Evolutionary conservation across 192 early-diverging fungal genomes (phyloP).

Genomic region (Linderina pennispora): DNA sequence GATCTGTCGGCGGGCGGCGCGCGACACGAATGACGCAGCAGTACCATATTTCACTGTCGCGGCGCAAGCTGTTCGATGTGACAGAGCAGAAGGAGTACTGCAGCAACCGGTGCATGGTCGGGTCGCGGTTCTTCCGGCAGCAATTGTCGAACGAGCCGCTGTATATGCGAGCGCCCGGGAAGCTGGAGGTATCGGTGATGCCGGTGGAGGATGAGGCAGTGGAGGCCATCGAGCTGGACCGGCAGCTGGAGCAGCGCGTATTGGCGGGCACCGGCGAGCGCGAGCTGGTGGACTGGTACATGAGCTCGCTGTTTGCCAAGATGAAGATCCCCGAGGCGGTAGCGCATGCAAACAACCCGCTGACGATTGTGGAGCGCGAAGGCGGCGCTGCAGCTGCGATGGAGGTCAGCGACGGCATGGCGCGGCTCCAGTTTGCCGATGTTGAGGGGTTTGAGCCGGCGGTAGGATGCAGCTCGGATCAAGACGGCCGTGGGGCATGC

Average conservation of each 20-base stretch:
- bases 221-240: neutral
- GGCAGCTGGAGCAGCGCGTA: neutral
- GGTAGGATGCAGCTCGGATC: slow-evolving; percentile 13
- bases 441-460: slow-evolving; percentile 41
- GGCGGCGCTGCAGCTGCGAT: neutral
- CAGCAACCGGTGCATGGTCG: slow-evolving; percentile 61
- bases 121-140: slow-evolving; percentile 58
- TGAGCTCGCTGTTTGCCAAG: slow-evolving; percentile 20
- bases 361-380: slow-evolving; percentile 28
- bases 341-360: slow-evolving; percentile 14
- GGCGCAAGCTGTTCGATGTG: slow-evolving; percentile 75
- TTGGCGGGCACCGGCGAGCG: neutral
- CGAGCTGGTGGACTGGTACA: slow-evolving; percentile 17
- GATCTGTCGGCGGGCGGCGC: slow-evolving; percentile 55
- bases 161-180: slow-evolving; percentile 49
- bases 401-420: slow-evolving; percentile 15
- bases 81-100: slow-evolving; percentile 64
- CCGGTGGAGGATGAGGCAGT: slow-evolving; percentile 3
- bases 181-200: slow-evolving; percentile 16
- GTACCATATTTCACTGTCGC: slow-evolving; percentile 63
- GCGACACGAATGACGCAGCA: slow-evolving; percentile 7
- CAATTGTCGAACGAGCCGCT: slow-evolving; percentile 74
- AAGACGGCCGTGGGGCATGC: slow-evolving; percentile 10
- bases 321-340: slow-evolving; percentile 26
- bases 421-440: slow-evolving; percentile 34